Conservation (phyloP, 2,329 filamentous ascomycete genomes). For the Colletotrichum sp. region DNA sequence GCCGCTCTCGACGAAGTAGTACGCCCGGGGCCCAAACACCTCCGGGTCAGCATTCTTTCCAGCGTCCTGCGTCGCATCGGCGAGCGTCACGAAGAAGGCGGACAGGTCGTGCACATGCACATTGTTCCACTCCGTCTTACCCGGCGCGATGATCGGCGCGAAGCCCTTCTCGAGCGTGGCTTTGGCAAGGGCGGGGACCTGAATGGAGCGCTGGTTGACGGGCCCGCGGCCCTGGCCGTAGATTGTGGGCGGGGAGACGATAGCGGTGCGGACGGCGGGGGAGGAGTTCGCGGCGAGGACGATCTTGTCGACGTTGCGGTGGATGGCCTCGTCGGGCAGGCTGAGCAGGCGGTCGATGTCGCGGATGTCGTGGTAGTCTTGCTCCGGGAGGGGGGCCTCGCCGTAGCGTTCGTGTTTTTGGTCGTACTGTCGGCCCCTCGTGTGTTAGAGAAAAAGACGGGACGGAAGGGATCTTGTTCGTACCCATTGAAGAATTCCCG, state of each 20-base stretch:
- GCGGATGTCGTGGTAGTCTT: conserved; percentile 63
- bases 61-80: conserved; percentile 59
- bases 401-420: conserved; percentile 44
- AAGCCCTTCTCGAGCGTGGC: conserved; percentile 47
- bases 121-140: conserved; percentile 55
- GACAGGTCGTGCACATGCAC: conserved; percentile 58
- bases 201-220: conserved; percentile 53
- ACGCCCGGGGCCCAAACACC: conserved; percentile 67
- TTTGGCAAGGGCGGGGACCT: conserved; percentile 49
- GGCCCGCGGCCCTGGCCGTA: conserved; percentile 56
- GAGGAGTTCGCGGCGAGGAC: conserved; percentile 51
- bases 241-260: conserved; percentile 56
- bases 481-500: conserved; percentile 49
- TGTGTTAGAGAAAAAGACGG: neutral
- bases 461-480: neutral
- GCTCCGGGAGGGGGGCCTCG: conserved; percentile 45
- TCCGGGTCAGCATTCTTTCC: conserved; percentile 61
- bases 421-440: conserved; percentile 37
- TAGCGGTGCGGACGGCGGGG: conserved; percentile 43
- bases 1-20: conserved; percentile 72
- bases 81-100: conserved; percentile 46
- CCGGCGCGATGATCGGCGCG: conserved; percentile 47
- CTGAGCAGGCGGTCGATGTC: conserved; percentile 59
- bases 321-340: conserved; percentile 62
- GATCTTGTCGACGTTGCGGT: conserved; percentile 73